Conservation (phyloP, 164 flowering plant genomes). For the Santalum album region DNA sequence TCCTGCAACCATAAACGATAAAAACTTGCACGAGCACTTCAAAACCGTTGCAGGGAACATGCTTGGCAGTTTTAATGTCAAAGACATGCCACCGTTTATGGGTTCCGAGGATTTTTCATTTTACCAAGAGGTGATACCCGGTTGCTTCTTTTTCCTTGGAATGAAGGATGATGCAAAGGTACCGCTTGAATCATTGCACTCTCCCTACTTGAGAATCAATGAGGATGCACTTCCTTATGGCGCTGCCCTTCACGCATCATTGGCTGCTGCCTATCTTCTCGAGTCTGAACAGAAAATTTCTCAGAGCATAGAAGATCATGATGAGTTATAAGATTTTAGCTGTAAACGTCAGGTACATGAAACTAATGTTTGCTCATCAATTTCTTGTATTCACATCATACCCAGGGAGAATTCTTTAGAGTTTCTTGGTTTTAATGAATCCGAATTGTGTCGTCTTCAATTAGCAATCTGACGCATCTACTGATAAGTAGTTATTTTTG, state of each 20-base stretch:
- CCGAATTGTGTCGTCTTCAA: too few species aligned
- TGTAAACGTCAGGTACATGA: background rate
- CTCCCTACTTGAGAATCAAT: conserved; percentile 47
- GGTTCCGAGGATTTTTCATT: conserved; percentile 53
- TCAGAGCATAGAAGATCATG: conserved; percentile 10
- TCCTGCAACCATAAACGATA: conserved; percentile 36
- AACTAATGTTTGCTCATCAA: too few species aligned
- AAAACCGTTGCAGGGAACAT: conserved; percentile 26
- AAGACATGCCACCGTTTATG: conserved; percentile 31
- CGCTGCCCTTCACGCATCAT: conserved; percentile 74
- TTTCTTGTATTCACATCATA: conserved; percentile 4
- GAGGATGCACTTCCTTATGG: conserved; percentile 67
- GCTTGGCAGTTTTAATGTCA: conserved; percentile 29
- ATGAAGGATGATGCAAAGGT: conserved; percentile 35
- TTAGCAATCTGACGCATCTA: background rate
- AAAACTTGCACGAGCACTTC: conserved; percentile 30
- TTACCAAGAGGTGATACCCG: conserved; percentile 39
- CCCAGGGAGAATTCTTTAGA: too few species aligned
- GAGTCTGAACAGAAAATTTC: conserved; percentile 13
- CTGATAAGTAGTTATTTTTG: too few species aligned
- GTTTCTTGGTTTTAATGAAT: too few species aligned
- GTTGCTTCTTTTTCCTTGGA: conserved; percentile 39
- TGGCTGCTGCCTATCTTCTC: conserved; percentile 47
- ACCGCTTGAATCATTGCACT: conserved; percentile 25
- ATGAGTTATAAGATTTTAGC: conserved; percentile 18